Conservation (phyloP, 345 rosid species). For the Lumnitzera racemosa region DNA sequence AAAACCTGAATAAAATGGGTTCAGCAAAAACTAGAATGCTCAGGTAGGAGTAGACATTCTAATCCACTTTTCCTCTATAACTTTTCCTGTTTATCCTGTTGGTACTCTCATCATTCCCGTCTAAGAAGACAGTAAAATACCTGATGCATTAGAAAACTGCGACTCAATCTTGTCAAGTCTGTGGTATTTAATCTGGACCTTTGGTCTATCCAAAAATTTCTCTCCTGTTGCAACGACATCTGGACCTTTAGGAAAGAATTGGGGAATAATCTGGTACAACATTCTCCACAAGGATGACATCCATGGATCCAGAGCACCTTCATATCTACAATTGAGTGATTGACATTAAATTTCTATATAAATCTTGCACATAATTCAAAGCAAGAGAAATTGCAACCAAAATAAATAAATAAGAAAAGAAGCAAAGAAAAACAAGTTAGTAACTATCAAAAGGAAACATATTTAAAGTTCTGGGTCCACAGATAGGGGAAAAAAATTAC, state of each 20-base stretch:
- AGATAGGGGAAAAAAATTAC: too few species aligned
- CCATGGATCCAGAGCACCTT: conserved; percentile 96
- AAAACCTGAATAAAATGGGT: too few species aligned
- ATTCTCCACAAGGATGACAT: conserved; percentile 69
- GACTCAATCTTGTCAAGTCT: conserved; percentile 15
- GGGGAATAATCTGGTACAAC: conserved; percentile 47
- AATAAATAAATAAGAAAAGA: background rate
- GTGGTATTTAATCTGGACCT: conserved; percentile 47
- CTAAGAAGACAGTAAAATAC: conserved; percentile 20
- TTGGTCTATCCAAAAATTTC: conserved; percentile 51
- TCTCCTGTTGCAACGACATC: conserved; percentile 35
- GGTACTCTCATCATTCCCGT: too few species aligned
- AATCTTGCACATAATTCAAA: background rate
- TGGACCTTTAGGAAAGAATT: conserved; percentile 64
- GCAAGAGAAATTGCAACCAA: background rate
- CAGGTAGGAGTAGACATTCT: too few species aligned
- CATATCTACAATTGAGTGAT: conserved; percentile 42
- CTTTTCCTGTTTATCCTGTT: too few species aligned
- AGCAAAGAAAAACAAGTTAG: too few species aligned
- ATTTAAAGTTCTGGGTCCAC: too few species aligned
- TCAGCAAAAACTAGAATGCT: too few species aligned
- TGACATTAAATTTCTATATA: background rate
- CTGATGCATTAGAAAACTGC: conserved; percentile 27
- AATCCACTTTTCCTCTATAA: too few species aligned
- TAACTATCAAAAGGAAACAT: too few species aligned